Percentiles rank a stretch among this genome's conserved stretches.
Evolutionary conservation across 2,329 filamentous ascomycete genomes (phyloP).

Genomic region (Alternaria sp.): DNA sequence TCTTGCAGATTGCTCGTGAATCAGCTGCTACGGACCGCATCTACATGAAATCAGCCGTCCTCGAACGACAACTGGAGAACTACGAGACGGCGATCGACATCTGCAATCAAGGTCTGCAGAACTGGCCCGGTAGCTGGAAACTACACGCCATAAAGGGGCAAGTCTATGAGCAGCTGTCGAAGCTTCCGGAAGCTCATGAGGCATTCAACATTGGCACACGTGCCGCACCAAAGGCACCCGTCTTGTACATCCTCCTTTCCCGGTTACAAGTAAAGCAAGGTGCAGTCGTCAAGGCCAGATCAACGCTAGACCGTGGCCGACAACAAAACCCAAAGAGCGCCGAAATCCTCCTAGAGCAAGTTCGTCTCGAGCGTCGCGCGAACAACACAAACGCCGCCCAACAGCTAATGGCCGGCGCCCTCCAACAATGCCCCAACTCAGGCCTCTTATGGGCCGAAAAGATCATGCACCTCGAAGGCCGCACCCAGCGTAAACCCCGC

Average conservation of each 20-base stretch:
- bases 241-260: conserved; percentile 88
- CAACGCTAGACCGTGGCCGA: conserved; percentile 88
- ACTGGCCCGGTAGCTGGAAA: conserved; percentile 85
- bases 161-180: conserved; percentile 85
- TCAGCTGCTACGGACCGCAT: conserved; percentile 95
- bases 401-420: conserved; percentile 88
- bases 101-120: conserved; percentile 81
- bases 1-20: conserved; percentile 81
- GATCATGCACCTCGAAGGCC: conserved; percentile 91
- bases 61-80: conserved; percentile 84
- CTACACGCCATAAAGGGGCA: conserved; percentile 99
- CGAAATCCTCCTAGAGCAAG: conserved; percentile 90
- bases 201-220: conserved; percentile 89
- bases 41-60: conserved; percentile 95
- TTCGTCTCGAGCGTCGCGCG: conserved; percentile 87
- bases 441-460: conserved; percentile 92
- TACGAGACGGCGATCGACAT: conserved; percentile 83
- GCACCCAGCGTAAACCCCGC: conserved; percentile 90
- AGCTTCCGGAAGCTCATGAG: conserved; percentile 83
- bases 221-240: conserved; percentile 80
- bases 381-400: conserved; percentile 85
- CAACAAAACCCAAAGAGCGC: conserved; percentile 85
- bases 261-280: conserved; percentile 86
- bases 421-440: conserved; percentile 88
- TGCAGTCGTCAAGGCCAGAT: conserved; percentile 87